Base-by-base conservation (phyloP, 768 basidiomycete species). In the Leucosporidium scottii region DNA sequence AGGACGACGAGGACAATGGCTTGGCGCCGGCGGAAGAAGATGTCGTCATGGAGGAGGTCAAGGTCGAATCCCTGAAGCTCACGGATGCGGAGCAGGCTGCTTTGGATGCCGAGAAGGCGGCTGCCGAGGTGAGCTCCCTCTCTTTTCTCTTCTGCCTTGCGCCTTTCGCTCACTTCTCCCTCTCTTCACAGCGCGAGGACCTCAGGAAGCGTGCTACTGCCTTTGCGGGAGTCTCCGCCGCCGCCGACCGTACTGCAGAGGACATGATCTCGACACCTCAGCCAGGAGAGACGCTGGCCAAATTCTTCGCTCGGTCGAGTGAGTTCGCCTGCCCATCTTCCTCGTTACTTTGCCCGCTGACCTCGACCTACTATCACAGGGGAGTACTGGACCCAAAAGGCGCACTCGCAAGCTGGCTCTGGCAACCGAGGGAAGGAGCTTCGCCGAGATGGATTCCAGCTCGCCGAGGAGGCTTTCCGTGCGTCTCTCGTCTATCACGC, bases 301-400 rank as follows among this genome's bases (percentile, higher is more conserved):
- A 83, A 78, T 93, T 93, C 76, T 93, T 91, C 73, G 85, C 87
- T 8, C 85, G 91, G 12, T 86, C 88, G 23, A 84, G 89, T 87
- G 76, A 73, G 87, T 81, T 4, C 6, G n/a, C 4, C 21, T 17
- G 2, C n/a, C 21, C n/a, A 17, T 44, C 21, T 9, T 27, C 10
- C 25, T 34, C 28, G 8, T 44, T 13, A 12, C 13, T 10, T 13
- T 13, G 3, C 3, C 15, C 39, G 39, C 39, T 44, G 39, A 44
- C 15, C 13, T 10, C 15, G 15, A 9, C 6, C 39, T 44, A 47
- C 39, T 20, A 34, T 44, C 27, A n/a, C 62, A 89, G 87, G 87
- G 20, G 87, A 88, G 72, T 86, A 86, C 74, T 93, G 92, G 91
- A 82, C 87, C 0, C 85, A 85, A 69, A 87, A 85, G 73, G 90